phyloP scores from a whole-genome alignment of 1,284 basidiomycete species.

The Singerocomus inundabilis region DNA sequence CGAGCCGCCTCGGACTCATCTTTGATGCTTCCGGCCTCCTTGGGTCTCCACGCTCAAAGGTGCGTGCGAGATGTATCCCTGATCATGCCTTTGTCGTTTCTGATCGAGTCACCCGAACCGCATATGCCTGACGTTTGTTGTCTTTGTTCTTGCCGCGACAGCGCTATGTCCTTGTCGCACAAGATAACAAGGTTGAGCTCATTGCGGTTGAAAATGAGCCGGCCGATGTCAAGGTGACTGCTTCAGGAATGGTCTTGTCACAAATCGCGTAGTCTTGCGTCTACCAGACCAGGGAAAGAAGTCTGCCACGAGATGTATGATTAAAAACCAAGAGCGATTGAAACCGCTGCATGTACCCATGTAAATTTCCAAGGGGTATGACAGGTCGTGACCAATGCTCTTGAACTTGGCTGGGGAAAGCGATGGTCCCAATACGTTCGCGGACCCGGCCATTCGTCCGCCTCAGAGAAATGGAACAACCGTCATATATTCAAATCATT shows the following conservation, averaged over 20 bases:
- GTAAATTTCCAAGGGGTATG: background rate
- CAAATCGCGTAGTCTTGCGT: slow-evolving; percentile 34
- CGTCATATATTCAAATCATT: background rate
- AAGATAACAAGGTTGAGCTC: slow-evolving; percentile 51
- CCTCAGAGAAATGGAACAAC: background rate
- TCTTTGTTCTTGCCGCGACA: slow-evolving; percentile 14
- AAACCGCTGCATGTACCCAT: background rate
- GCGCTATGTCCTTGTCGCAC: slow-evolving; percentile 43
- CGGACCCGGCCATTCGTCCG: background rate
- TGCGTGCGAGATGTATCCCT: slow-evolving; percentile 25
- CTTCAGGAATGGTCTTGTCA: slow-evolving; percentile 57
- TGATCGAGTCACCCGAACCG: background rate
- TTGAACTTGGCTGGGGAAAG: background rate
- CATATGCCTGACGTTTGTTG: background rate
- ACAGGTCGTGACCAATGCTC: background rate
- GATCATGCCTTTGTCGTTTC: background rate
- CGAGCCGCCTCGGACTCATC: slow-evolving; percentile 50
- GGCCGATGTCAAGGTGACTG: slow-evolving; percentile 54
- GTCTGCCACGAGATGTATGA: background rate
- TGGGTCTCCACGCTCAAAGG: slow-evolving; percentile 55
- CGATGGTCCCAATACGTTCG: background rate
- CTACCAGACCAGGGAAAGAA: background rate
- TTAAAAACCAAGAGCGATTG: background rate
- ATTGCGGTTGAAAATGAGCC: slow-evolving; percentile 61
- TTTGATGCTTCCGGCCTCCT: slow-evolving; percentile 51